Conservation (phyloP, 2,329 filamentous ascomycete species). For the Trichoderma sp. region DNA sequence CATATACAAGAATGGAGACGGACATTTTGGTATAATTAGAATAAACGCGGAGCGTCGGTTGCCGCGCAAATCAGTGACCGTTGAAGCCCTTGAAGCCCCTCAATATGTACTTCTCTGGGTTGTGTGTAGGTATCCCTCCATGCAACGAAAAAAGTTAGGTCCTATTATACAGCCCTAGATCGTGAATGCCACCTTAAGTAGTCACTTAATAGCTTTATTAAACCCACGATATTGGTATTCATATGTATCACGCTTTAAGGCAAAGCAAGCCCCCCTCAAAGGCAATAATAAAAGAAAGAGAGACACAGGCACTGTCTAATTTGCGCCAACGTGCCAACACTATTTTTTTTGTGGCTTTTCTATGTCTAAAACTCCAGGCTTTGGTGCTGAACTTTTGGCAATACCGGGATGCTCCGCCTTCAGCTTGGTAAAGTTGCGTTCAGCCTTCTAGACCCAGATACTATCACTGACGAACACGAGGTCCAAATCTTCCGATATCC, state of each 20-base stretch:
- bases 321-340: not conserved
- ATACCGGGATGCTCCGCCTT: conserved; percentile 57
- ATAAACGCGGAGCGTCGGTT: no score
- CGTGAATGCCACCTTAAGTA: not conserved
- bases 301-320: not conserved
- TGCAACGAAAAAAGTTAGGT: no score
- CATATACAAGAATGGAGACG: no score
- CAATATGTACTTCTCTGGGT: no score
- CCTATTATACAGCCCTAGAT: no score
- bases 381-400: conserved; percentile 22
- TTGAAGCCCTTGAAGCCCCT: no score
- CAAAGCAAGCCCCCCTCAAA: not conserved
- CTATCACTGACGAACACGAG: conserved; percentile 65
- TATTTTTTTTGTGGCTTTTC: conserved; percentile 22
- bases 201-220: not conserved
- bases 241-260: not conserved
- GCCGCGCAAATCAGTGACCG: no score
- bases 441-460: conserved; percentile 69
- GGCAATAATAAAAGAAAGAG: not conserved
- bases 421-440: conserved; percentile 59
- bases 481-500: conserved; percentile 73
- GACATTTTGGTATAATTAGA: no score
- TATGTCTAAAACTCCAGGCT: conserved; percentile 20
- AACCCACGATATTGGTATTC: not conserved
- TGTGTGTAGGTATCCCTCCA: no score